phyloP scores from a whole-genome alignment of 1,139 yeast genomes.

The Saccharomyces hybrid region DNA sequence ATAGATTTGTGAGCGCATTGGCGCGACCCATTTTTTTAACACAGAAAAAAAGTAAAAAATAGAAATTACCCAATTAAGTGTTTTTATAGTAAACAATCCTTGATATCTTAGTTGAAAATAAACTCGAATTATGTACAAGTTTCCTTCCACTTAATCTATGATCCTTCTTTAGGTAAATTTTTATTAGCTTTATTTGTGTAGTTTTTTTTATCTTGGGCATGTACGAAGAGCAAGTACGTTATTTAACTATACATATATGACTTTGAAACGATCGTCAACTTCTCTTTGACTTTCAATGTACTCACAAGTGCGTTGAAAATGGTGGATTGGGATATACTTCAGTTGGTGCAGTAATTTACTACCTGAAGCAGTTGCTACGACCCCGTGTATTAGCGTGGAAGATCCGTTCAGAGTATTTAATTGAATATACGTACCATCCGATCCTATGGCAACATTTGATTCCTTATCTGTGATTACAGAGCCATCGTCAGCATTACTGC shows the following conservation, averaged over 20 bases:
- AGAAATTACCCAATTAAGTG: background rate
- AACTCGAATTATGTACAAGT: background rate
- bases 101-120: background rate
- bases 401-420: slow-evolving; percentile 2
- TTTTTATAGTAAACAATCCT: background rate
- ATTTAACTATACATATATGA: slow-evolving; percentile 30
- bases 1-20: background rate
- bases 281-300: slow-evolving; percentile 62
- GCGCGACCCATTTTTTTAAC: background rate
- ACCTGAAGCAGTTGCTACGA: background rate
- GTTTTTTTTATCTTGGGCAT: background rate
- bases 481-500: background rate
- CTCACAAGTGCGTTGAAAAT: slow-evolving; percentile 53
- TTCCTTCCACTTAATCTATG: background rate
- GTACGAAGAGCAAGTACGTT: background rate
- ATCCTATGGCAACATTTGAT: slow-evolving; percentile 16
- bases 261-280: slow-evolving; percentile 55
- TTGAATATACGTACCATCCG: slow-evolving; percentile 25
- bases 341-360: slow-evolving; percentile 2
- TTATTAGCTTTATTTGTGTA: background rate
- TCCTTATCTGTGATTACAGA: background rate
- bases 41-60: background rate
- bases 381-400: slow-evolving; percentile 3
- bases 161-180: no score
- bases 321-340: slow-evolving; percentile 14